Base-by-base conservation (phyloP, 163 green algal species). In the Prototheca wickerhamii region DNA sequence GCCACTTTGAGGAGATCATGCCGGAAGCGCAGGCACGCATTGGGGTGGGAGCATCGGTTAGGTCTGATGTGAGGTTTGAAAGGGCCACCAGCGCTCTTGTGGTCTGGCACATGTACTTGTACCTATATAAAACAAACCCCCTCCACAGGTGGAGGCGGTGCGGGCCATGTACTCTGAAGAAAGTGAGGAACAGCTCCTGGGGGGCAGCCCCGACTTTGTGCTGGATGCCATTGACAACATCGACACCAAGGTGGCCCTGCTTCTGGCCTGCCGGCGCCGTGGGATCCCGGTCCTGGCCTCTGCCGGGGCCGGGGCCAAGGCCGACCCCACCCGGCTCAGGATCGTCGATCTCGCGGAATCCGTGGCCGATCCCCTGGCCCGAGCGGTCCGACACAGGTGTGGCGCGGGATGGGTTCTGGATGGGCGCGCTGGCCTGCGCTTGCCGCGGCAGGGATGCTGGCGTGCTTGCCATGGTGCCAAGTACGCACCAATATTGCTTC, bases 181-280 rank as follows among this genome's bases (percentile, higher is more conserved):
- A 28, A 79, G 62, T 4, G 73, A 87, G 57, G 85, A 94, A 23
- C 53, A 75, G 64, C 67, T 98, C 49, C 80, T 98, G 49, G 68
- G 28, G 0, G 89, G 87, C 1, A 25, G 57, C 10, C 89, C 88
- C 5, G 87, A 95, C 63, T 96, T 82, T 64, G 93, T 99, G 31
- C 49, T 98, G 3, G 93, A 99, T 70, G 90, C 88, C 32, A 99
- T 99, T 32, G 93, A 99, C 79, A 97, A 99, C 81, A 93, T 98
- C 18, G 84, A 96, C 81, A 99, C 93, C 33, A 99, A 96, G 79
- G 59, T 56, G 4, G 79, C 79, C 20, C 77, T 98, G 53, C 75
- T 98, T 43, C 85, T 79, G 26, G 87, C 85, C 5, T 98, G 93
- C 78, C 70, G 85, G 61, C 32, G 57, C 53, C 60, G 82, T 0